Evolutionary conservation across 768 basidiomycete species (phyloP).

Genomic region (Boletus rubescentipes): DNA sequence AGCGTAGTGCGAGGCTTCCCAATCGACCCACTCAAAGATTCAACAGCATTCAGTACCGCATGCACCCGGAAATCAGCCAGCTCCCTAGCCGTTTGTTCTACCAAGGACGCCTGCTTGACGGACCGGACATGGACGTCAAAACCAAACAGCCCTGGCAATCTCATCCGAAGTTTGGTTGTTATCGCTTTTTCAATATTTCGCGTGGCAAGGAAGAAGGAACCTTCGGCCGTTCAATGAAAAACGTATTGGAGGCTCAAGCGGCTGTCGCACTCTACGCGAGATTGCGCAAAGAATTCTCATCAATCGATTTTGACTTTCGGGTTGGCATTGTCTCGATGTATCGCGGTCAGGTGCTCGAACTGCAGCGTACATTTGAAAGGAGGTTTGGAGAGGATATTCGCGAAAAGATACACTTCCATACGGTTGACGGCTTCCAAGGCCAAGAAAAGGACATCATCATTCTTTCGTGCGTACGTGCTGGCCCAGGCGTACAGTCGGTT

Average conservation of each 20-base stretch:
- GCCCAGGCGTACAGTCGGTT: conserved; percentile 75
- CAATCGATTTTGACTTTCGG: conserved; percentile 50
- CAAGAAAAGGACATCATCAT: conserved; percentile 99
- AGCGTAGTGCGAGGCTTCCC: conserved; percentile 10
- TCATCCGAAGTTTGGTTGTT: conserved; percentile 74
- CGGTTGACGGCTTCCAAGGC: conserved; percentile 98
- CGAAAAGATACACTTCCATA: conserved; percentile 85
- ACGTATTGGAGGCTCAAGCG: conserved; percentile 67
- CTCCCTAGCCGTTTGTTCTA: conserved; percentile 92
- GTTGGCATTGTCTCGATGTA: conserved; percentile 91
- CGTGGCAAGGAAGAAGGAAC: conserved; percentile 59
- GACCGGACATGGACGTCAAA: conserved; percentile 82
- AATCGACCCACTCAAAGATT: background rate
- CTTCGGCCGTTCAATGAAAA: conserved; percentile 70
- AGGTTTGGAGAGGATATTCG: conserved; percentile 72
- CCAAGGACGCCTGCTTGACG: conserved; percentile 73
- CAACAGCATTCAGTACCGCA: conserved; percentile 94
- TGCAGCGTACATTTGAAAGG: conserved; percentile 65
- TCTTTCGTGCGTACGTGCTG: conserved; percentile 92
- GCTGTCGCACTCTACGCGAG: conserved; percentile 77
- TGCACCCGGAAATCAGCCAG: conserved; percentile 94
- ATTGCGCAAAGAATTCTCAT: conserved; percentile 63
- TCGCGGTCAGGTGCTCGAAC: conserved; percentile 79
- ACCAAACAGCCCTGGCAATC: conserved; percentile 86
- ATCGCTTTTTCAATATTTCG: conserved; percentile 84